phyloP scores from a whole-genome alignment of 129 eudicot genomes.

The Rutidosis leptorrhynchoides region DNA sequence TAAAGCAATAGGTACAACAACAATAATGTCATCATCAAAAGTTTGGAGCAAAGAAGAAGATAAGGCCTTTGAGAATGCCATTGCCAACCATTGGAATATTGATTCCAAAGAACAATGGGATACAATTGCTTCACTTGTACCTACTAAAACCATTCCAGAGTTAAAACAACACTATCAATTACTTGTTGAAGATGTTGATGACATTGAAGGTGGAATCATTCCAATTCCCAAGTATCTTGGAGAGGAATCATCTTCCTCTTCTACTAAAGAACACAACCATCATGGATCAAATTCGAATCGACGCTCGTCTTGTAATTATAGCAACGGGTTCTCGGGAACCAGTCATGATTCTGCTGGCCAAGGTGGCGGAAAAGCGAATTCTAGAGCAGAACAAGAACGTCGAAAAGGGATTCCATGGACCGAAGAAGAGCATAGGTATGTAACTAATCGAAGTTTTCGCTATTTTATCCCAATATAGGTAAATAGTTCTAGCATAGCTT shows the following conservation, averaged over 20 bases:
- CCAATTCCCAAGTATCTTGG: slow-evolving; percentile 74
- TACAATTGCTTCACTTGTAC: slow-evolving; percentile 60
- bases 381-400: slow-evolving; percentile 74
- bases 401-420: slow-evolving; percentile 96
- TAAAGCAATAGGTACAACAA: slow-evolving; percentile 18
- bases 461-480: not conserved
- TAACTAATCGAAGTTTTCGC: slow-evolving; percentile 7
- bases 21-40: slow-evolving; percentile 44
- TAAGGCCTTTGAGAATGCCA: slow-evolving; percentile 83
- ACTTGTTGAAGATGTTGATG: slow-evolving; percentile 70
- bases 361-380: slow-evolving; percentile 43
- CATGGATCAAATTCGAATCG: slow-evolving; percentile 36
- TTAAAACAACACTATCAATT: slow-evolving; percentile 65
- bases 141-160: slow-evolving; percentile 60
- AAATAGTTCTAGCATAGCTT: not conserved
- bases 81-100: slow-evolving; percentile 65
- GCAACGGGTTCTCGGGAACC: slow-evolving; percentile 44
- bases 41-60: slow-evolving; percentile 93
- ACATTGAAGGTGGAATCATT: slow-evolving; percentile 70
- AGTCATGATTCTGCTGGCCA: slow-evolving; percentile 36
- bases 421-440: slow-evolving; percentile 94
- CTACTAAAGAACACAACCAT: slow-evolving; percentile 38
- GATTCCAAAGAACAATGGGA: slow-evolving; percentile 62
- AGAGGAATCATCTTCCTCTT: slow-evolving; percentile 54
- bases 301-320: slow-evolving; percentile 41